phyloP scores from a whole-genome alignment of 176 grass and related monocot species.

The Oryza meyeriana region DNA sequence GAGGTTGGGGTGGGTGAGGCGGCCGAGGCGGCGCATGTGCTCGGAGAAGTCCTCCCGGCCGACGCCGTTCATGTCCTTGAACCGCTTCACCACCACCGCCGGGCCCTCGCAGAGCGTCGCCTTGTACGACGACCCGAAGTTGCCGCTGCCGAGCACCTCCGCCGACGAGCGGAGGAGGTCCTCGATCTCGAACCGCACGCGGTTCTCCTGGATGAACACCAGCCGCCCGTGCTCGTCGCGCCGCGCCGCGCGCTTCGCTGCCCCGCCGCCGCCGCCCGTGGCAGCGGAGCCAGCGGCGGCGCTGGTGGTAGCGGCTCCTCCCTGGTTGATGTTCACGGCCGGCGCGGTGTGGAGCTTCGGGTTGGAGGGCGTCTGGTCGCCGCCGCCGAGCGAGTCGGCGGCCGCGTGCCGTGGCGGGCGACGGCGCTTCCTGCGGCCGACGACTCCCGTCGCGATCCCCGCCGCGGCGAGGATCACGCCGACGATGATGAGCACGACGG shows the following conservation, averaged over 20 bases:
- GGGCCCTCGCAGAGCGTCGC: conserved; percentile 55
- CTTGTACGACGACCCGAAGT: conserved; percentile 90
- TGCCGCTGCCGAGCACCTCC: conserved; percentile 82
- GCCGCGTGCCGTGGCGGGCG: not conserved
- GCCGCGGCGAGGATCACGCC: conserved; percentile 19
- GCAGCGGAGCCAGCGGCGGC: not conserved
- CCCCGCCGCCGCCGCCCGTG: not conserved
- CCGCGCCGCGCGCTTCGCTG: conserved; percentile 12
- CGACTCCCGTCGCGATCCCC: conserved; percentile 9
- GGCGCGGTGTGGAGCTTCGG: conserved; percentile 43
- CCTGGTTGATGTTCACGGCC: conserved; percentile 39
- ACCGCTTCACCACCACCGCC: conserved; percentile 84
- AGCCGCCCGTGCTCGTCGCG: conserved; percentile 66
- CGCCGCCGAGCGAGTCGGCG: not conserved
- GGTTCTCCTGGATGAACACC: conserved; percentile 70
- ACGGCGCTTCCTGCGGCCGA: not conserved
- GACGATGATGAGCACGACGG: conserved; percentile 38
- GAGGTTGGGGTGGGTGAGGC: conserved; percentile 80
- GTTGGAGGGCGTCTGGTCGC: conserved; percentile 43
- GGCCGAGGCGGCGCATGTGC: conserved; percentile 92
- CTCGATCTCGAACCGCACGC: conserved; percentile 69
- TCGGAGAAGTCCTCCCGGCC: conserved; percentile 89
- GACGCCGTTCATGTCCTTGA: conserved; percentile 93
- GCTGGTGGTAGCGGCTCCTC: not conserved
- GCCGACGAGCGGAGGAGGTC: conserved; percentile 86